phyloP scores from a whole-genome alignment of 352 stramenopile genomes.

The Phytophthora crassamura region DNA sequence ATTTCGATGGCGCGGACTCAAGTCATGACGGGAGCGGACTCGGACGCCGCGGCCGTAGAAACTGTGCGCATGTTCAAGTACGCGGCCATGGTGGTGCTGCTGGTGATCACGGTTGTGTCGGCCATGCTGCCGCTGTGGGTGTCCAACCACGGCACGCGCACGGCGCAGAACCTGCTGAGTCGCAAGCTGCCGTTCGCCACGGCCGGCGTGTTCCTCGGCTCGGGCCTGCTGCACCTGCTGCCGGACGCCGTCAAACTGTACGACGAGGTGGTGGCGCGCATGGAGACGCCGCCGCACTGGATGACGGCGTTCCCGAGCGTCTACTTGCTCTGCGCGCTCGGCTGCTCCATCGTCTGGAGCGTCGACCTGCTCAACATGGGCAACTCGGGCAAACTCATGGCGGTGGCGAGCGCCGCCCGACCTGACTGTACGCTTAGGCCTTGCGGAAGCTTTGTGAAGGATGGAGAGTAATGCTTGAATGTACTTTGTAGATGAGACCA shows the following conservation, averaged over 20 bases:
- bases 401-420: slow-evolving; percentile 58
- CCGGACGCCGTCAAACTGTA: slow-evolving; percentile 66
- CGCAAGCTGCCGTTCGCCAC: slow-evolving; percentile 71
- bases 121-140: slow-evolving; percentile 64
- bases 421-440: slow-evolving; percentile 51
- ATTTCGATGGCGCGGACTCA: slow-evolving; percentile 17
- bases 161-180: slow-evolving; percentile 47
- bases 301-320: slow-evolving; percentile 58
- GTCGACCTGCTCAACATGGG: slow-evolving; percentile 71
- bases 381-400: slow-evolving; percentile 74
- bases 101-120: slow-evolving; percentile 65
- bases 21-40: slow-evolving; percentile 20
- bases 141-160: slow-evolving; percentile 48
- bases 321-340: slow-evolving; percentile 60
- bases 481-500: slow-evolving; percentile 52
- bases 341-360: slow-evolving; percentile 66
- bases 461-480: not conserved
- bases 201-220: slow-evolving; percentile 69
- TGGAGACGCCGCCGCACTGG: slow-evolving; percentile 40
- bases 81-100: slow-evolving; percentile 48
- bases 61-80: slow-evolving; percentile 60
- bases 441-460: not conserved
- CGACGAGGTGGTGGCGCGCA: slow-evolving; percentile 45
- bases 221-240: slow-evolving; percentile 65
- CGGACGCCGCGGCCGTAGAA: slow-evolving; percentile 20